Evolutionary conservation across 495 filamentous ascomycete genomes (phyloP), one percentile per base, ranked within the genome.

Genomic region (Lasiosphaeris hirsuta): DNA sequence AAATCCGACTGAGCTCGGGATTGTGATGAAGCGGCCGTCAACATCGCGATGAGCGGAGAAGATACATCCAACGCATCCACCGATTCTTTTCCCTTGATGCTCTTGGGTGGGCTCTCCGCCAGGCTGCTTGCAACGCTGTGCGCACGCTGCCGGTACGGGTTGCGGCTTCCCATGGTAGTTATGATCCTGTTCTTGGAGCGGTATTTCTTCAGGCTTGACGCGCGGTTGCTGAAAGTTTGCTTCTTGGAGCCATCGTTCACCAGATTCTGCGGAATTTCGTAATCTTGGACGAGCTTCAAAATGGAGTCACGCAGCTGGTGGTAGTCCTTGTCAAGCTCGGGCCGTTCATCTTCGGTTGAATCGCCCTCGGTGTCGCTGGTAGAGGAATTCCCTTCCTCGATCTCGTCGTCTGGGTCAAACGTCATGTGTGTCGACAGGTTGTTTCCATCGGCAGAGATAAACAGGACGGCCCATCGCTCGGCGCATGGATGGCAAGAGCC

Each of bases 301-400:
- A 96, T 88, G 6, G 90, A 88, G 36, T 89, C 86, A 54, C 93
- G 87, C 7, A 96, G 73, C 51, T 89, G 86, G 69, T 94, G 88
- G 61, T 94, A 89, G 61, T 91, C 89, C 60, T 88, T 88, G 64
- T 90, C 86, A 6, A 90, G 72, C 30, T 90, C 88, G 10, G 89
- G 78, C 8, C 81, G 78, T 10, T 84, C 84, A 30, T 81, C 80
- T 4, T 78, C 79, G 10, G 78, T 76, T 10, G 90, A 88, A 61
- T 91, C 87, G 40, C 66, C 70, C 37, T 85, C 84, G 34, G 78
- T 84, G 52, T 87, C 86, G 64, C 79, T 86, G 40, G 80, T 75
- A 39, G 78, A 81, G 6, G 84, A 83, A 53, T 78, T 82, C n/a
- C 82, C 79, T 45, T 87, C 84, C 48, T 87, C 85, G 9, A 78